Percentiles rank a stretch among this genome's conserved stretches.
phyloP scores from a whole-genome alignment of 2,329 filamentous ascomycete species.

The Aspergillus sp. region DNA sequence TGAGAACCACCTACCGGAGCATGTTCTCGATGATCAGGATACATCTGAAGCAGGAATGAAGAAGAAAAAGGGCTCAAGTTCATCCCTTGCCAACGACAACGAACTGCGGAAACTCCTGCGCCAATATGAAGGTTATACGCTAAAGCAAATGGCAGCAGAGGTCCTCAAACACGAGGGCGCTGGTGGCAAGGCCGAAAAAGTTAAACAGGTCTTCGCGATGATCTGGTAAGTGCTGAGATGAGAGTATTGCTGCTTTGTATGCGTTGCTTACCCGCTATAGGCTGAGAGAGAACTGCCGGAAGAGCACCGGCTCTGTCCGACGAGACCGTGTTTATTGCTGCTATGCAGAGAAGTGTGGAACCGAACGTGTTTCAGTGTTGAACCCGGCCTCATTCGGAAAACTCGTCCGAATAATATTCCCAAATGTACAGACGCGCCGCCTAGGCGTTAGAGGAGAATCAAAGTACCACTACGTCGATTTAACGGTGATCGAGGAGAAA shows the following conservation, averaged over 20 bases:
- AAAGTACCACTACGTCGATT: conserved; percentile 84
- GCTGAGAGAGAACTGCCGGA: conserved; percentile 49
- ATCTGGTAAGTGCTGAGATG: conserved; percentile 44
- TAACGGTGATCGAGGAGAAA: conserved; percentile 48
- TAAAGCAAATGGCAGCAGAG: conserved; percentile 50
- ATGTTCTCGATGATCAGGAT: conserved; percentile 42
- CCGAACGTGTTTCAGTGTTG: conserved; percentile 87
- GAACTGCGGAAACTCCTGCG: conserved; percentile 48
- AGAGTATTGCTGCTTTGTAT: background rate
- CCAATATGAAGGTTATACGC: conserved; percentile 46
- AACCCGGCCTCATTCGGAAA: conserved; percentile 98
- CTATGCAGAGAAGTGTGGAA: conserved; percentile 90
- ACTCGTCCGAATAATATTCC: conserved; percentile 92
- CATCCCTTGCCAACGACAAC: conserved; percentile 50
- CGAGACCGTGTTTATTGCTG: conserved; percentile 92
- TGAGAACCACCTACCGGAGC: conserved; percentile 43
- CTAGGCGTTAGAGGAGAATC: conserved; percentile 94
- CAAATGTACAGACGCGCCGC: conserved; percentile 86
- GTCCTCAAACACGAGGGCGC: conserved; percentile 51
- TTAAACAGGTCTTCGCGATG: conserved; percentile 54
- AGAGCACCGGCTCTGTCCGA: conserved; percentile 68
- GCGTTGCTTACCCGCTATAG: conserved; percentile 27
- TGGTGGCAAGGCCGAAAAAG: conserved; percentile 52
- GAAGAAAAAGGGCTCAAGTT: conserved; percentile 49
- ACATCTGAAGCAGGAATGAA: conserved; percentile 43